Evolutionary conservation across 352 stramenopile species (phyloP).

Genomic region (Phytopythium cucurbitacearum): DNA sequence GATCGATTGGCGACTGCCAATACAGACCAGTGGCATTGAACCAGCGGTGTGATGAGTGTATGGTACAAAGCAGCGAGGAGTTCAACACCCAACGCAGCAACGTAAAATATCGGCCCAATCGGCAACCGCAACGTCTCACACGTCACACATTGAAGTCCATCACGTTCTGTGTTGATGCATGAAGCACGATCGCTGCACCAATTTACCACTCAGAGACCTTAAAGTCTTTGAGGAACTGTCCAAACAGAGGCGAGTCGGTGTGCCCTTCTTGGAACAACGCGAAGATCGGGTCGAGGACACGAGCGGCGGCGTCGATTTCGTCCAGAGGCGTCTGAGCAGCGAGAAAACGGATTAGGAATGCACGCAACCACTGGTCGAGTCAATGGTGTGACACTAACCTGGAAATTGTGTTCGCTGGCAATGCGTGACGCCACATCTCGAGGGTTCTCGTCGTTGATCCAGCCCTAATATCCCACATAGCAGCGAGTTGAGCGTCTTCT

Average conservation of each 20-base stretch:
- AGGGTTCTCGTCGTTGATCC: conserved; percentile 97
- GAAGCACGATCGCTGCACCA: not conserved
- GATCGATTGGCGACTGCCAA: too few relatives aligned
- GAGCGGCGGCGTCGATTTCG: conserved; percentile 92
- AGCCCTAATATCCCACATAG: conserved; percentile 41
- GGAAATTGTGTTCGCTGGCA: conserved; percentile 91
- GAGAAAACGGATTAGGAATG: not conserved
- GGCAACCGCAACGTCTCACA: too few relatives aligned
- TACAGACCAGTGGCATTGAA: too few relatives aligned
- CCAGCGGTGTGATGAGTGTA: too few relatives aligned
- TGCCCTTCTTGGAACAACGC: conserved; percentile 48
- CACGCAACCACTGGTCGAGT: not conserved
- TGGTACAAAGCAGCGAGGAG: too few relatives aligned
- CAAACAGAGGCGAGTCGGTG: conserved; percentile 35
- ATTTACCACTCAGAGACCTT: conserved; percentile 64
- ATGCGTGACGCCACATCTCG: conserved; percentile 88
- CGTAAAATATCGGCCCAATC: too few relatives aligned
- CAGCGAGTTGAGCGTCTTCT: not conserved
- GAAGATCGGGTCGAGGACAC: conserved; percentile 94
- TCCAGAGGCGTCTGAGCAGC: conserved; percentile 89
- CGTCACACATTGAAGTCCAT: too few relatives aligned
- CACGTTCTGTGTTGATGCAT: too few relatives aligned
- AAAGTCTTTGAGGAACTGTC: conserved; percentile 80
- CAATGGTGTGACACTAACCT: conserved; percentile 20
- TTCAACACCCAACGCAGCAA: too few relatives aligned